Evolutionary conservation across 2,329 filamentous ascomycete species (phyloP), one percentile per base, ranked within the genome.

Genomic region (Xylaria multiplex): DNA sequence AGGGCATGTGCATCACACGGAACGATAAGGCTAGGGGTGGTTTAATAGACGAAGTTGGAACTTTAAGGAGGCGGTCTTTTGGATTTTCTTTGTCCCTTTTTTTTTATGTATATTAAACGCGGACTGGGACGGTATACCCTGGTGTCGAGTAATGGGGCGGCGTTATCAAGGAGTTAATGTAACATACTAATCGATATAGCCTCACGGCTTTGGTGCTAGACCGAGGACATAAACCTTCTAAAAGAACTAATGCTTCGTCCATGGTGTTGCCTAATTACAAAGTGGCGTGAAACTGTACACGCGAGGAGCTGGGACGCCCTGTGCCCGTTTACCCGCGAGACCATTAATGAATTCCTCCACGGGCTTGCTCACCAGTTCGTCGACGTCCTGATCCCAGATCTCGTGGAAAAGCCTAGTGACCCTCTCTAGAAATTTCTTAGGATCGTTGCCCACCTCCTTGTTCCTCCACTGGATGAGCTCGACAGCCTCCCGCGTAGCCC

Each of bases 361-460:
- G 0, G 73, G 69, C 2, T 54, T 63, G 42, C 59, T 46, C n/a
- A 73, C 72, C 74, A 77, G 76, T 35, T 69, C 64, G 0, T 71
- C 67, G 32, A 77, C 64, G 42, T 77, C 73, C 16, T 75, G 71
- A 27, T 77, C 66, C 76, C 76, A 77, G 32, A 77, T 77, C 27
- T 58, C 66, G 45, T 76, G 69, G 53, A 72, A 77, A 0, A 68
- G 65, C 50, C 58, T 43, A 7, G 48, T 66, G 11, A 76, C 69
- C 45, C 67, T 64, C 13, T 64, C 40, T 27, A 69, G 52, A 32
- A 76, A 75, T 35, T 68, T 73, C 7, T 66, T 69, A 4, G 56
- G 59, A 54, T 76, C 69, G 9, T 40, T 67, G 1, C 69, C 71
- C 2, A 73, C 72, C 16, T 59, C 54, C 52, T 66, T 32, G 27